A percentile compares a stretch with the other conserved stretches of the same genome.
These are phyloP conservation scores for Trichoderma simmonsii DNA, from an alignment of 2,329 filamentous ascomycete species.

Conservation along the genomic window DNA sequence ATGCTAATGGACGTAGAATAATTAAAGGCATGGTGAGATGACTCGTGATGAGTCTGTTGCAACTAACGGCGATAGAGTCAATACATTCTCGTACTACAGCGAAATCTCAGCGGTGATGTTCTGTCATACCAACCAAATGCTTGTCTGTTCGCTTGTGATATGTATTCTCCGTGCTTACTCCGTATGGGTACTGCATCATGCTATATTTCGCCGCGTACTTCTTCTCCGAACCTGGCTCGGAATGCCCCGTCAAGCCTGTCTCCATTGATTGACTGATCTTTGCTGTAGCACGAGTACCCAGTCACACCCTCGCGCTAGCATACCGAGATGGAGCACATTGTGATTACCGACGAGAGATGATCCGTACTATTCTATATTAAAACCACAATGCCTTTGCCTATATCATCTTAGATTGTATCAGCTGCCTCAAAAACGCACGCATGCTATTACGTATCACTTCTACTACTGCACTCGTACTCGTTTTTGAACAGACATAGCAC, in stretches of 20 bases:
- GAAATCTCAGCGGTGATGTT: background rate
- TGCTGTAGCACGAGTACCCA: background rate
- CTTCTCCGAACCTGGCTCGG: background rate
- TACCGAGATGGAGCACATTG: background rate
- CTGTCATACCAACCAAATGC: background rate
- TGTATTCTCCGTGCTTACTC: background rate
- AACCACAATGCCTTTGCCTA: background rate
- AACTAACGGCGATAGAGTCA: background rate
- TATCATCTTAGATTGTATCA: background rate
- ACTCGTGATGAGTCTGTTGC: background rate
- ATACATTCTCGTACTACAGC: background rate
- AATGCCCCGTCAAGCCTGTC: background rate
- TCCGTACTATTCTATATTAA: conserved; percentile 8
- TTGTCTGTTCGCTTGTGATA: background rate
- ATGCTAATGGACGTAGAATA: background rate
- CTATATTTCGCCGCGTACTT: background rate
- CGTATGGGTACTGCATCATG: background rate
- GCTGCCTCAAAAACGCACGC: background rate
- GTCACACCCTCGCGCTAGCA: background rate
- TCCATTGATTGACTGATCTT: background rate
- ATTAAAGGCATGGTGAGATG: background rate
- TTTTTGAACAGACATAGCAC: background rate
- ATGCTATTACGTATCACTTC: background rate
- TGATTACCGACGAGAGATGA: background rate
- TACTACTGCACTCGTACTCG: background rate